Evolutionary conservation across 371 early-diverging fungal species (phyloP), one percentile per base, ranked within the genome.

Genomic region (Haplosporangium sp.): DNA sequence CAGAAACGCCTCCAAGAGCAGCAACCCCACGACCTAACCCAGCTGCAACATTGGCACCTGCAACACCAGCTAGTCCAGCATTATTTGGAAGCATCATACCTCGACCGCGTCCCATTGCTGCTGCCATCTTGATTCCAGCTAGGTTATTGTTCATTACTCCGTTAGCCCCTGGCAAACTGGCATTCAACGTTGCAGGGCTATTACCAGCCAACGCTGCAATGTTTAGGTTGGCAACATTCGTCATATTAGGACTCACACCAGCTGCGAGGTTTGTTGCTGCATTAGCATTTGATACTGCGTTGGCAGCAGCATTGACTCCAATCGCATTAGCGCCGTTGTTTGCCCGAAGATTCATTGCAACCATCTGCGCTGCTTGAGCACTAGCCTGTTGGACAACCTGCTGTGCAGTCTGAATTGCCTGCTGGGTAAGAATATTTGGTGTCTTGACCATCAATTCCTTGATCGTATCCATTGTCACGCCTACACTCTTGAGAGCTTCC

Each of bases 401-500:
- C 59, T 69, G 73, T 3, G 73, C 78, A 8, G 69, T 59, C 27
- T 69, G 69, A 3, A 67, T 35, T 1, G 71, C 76, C 40, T 71
- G 77, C 42, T 71, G 77, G 50, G 40, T 72, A 19, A 53, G 61
- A 4, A 63, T 61, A 9, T 19, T 39, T 5, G 72, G 60, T 0
- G 65, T 50, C 39, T 71, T 58, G 11, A 59, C 34, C 56, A 78
- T 70, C 42, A 73, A 56, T n/a, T 78, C 78, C 38, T 63, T 69
- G 40, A 78, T 78, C 74, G 70, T 78, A 8, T 72, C 78, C 4
- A 67, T 68, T 3, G 78, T 78, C 13, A 78, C 67, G 0, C 78
- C 78, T 44, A 63, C 71, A 11, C 59, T 58, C 15, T 60, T 57
- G 37, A 78, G 74, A 9, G 53, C 63, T 9, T 78, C 78, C 59